Percentiles rank a stretch among this genome's conserved stretches.
phyloP scores from a whole-genome alignment of 495 filamentous ascomycete species.

The Podospora didyma region DNA sequence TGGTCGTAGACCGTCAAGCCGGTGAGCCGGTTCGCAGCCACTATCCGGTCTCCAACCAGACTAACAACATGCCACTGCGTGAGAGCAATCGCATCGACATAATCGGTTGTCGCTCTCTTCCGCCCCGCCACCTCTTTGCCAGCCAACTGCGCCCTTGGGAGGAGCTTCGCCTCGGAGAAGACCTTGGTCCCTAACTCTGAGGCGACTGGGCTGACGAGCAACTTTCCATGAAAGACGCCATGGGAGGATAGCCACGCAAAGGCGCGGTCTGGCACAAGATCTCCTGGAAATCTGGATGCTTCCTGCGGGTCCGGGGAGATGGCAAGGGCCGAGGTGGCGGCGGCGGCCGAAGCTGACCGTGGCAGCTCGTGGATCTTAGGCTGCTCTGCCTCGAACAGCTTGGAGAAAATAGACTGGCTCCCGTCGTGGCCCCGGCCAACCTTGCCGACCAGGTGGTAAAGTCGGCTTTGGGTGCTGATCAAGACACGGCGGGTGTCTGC shows the following conservation, averaged over 20 bases:
- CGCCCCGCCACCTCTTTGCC: conserved; percentile 63
- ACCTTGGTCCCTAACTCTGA: conserved; percentile 61
- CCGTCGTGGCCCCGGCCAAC: conserved; percentile 75
- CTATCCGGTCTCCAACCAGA: conserved; percentile 73
- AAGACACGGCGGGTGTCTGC: conserved; percentile 71
- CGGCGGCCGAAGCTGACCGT: conserved; percentile 47
- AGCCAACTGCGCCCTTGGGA: conserved; percentile 67
- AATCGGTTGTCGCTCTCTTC: conserved; percentile 59
- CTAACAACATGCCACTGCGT: conserved; percentile 92
- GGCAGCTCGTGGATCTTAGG: conserved; percentile 67
- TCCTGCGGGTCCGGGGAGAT: conserved; percentile 71
- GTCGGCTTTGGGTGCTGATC: conserved; percentile 66
- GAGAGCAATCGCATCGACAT: conserved; percentile 73
- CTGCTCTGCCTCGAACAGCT: conserved; percentile 82
- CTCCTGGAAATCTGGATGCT: conserved; percentile 21
- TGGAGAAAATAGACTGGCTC: conserved; percentile 74
- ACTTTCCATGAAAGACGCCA: conserved; percentile 81
- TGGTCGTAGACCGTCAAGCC: conserved; percentile 83
- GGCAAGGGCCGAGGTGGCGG: conserved; percentile 59
- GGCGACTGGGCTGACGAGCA: conserved; percentile 50
- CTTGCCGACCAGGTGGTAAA: conserved; percentile 77
- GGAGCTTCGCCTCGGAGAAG: conserved; percentile 67
- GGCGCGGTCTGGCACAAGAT: conserved; percentile 53
- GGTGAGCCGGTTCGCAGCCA: conserved; percentile 82
- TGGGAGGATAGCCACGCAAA: conserved; percentile 90